These are phyloP conservation scores for Yarrowia hollandica DNA, from an alignment of 805 yeast genomes.

Conservation along the genomic window DNA sequence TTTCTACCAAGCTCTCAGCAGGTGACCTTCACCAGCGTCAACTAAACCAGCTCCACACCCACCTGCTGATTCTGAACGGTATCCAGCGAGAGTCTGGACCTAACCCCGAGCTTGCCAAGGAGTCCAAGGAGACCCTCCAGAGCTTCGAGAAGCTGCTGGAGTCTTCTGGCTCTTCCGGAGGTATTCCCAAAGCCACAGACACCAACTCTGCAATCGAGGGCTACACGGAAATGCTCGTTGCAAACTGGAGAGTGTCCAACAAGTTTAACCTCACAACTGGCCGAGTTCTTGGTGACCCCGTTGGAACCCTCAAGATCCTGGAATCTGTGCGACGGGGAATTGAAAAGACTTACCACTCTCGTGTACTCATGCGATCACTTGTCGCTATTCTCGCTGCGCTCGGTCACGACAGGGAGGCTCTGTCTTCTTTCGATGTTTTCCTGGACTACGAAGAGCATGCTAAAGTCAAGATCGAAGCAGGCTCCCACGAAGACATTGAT, in stretches of 20 bases:
- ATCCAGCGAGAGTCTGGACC: constrained; percentile 25
- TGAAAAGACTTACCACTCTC: constrained; percentile 41
- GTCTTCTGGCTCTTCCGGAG: neutral
- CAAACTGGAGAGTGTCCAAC: constrained; percentile 34
- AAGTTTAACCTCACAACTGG: constrained; percentile 31
- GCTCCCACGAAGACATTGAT: constrained; percentile 36
- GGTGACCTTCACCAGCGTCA: constrained; percentile 27
- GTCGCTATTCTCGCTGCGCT: constrained; percentile 36
- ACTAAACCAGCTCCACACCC: constrained; percentile 29
- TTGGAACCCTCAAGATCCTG: constrained; percentile 32
- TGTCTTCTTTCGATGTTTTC: constrained; percentile 41
- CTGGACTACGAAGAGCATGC: constrained; percentile 38
- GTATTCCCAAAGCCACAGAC: constrained; percentile 35
- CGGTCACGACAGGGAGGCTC: constrained; percentile 40
- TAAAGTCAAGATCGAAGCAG: constrained; percentile 35
- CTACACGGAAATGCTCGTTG: constrained; percentile 33
- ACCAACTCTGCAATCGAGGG: constrained; percentile 34
- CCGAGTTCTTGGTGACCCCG: constrained; percentile 26
- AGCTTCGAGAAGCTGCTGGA: constrained; percentile 32
- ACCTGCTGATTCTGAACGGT: constrained; percentile 26
- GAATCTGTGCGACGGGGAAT: constrained; percentile 33
- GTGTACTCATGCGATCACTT: constrained; percentile 39
- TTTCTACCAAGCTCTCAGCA: constrained; percentile 19
- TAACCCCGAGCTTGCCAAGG: constrained; percentile 25
- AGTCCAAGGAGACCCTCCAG: constrained; percentile 30